A percentile compares a stretch with the other conserved stretches of the same genome.
Evolutionary conservation across 306 rosid species (phyloP).

Genomic region (Quercus glauca): DNA sequence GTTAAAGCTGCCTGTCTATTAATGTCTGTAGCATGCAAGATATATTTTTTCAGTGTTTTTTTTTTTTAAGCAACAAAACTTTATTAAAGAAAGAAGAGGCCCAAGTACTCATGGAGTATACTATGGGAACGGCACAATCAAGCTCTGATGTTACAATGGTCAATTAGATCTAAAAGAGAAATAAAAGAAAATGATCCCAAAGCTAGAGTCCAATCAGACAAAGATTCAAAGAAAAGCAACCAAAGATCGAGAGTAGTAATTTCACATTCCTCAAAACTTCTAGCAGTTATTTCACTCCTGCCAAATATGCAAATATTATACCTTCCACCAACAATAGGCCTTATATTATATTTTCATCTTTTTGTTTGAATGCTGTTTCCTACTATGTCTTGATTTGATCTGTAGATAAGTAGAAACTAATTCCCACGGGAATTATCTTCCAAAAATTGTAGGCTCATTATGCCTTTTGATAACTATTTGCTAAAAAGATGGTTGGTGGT

Average conservation of each 20-base stretch:
- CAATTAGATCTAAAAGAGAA: too few relatives aligned
- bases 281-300: too few relatives aligned
- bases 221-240: too few relatives aligned
- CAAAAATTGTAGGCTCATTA: neutral
- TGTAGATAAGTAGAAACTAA: neutral
- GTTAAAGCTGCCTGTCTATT: neutral
- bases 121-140: too few relatives aligned
- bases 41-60: neutral
- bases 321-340: neutral
- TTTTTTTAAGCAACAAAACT: neutral
- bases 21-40: neutral
- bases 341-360: neutral
- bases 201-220: too few relatives aligned
- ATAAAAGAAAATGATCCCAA: too few relatives aligned
- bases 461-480: neutral
- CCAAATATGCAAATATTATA: neutral
- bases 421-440: neutral
- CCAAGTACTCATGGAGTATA: too few relatives aligned
- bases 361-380: neutral
- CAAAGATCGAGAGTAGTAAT: too few relatives aligned
- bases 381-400: too few relatives aligned
- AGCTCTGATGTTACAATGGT: too few relatives aligned
- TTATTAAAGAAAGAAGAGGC: too few relatives aligned
- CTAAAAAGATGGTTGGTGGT: neutral
- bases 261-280: too few relatives aligned